Evolutionary conservation across 75 land plant species (phyloP).

Genomic region (Isoetes taiwanensis): DNA sequence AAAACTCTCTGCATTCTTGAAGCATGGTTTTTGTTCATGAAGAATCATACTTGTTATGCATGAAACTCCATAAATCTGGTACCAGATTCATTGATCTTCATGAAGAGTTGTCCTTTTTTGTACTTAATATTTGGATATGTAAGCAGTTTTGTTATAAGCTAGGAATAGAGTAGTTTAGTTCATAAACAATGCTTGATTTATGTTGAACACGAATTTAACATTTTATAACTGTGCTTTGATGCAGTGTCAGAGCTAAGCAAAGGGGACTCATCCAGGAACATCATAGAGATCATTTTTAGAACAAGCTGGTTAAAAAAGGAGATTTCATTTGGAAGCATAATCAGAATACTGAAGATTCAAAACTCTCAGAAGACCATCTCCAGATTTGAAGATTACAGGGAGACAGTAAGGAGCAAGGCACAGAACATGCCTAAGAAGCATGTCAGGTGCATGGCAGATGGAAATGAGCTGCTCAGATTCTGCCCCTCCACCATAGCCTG

Average conservation of each 20-base stretch:
- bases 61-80: background rate
- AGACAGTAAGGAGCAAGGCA: conserved; percentile 9
- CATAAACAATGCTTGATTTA: too few species aligned
- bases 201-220: too few species aligned
- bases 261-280: conserved; percentile 7
- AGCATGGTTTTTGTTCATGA: background rate
- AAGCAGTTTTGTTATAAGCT: background rate
- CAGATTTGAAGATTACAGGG: background rate
- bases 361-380: conserved; percentile 1
- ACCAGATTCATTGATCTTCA: background rate
- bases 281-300: conserved; percentile 2
- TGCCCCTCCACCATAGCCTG: conserved; percentile 3
- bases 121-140: background rate
- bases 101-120: background rate
- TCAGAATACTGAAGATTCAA: too few species aligned
- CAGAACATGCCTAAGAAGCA: conserved; percentile 3
- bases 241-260: conserved; percentile 5
- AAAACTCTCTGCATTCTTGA: too few species aligned
- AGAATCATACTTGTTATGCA: background rate
- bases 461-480: conserved; percentile 2
- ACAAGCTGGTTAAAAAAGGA: conserved; percentile 8
- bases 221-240: too few species aligned
- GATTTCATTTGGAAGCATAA: too few species aligned
- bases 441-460: conserved; percentile 3
- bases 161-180: too few species aligned